phyloP scores from a whole-genome alignment of 2,329 filamentous ascomycete species.

The Neurospora crassa region DNA sequence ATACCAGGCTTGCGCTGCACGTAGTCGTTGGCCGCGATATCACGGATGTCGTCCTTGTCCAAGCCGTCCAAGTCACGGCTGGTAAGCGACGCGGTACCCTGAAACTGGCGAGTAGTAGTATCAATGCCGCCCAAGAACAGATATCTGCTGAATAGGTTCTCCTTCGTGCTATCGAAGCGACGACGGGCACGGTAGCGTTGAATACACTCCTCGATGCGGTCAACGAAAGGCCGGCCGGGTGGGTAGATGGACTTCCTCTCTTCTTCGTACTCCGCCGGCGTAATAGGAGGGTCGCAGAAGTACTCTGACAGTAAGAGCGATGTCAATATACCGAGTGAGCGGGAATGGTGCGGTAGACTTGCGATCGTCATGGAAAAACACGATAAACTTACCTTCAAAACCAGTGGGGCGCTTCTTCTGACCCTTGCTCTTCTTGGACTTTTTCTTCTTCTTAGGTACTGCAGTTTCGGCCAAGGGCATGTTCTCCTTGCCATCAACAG shows the following conservation, averaged over 20 bases:
- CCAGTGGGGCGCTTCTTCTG: slow-evolving; percentile 45
- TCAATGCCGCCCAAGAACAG: slow-evolving; percentile 77
- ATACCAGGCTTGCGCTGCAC: slow-evolving; percentile 37
- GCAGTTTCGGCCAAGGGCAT: slow-evolving; percentile 19
- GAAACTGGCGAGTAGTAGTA: slow-evolving; percentile 45
- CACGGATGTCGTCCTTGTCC: slow-evolving; percentile 54
- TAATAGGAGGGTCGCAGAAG: slow-evolving; percentile 71
- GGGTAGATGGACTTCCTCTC: slow-evolving; percentile 60
- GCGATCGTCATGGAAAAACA: not conserved
- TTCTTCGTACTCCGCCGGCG: slow-evolving; percentile 54
- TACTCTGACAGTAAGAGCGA: slow-evolving; percentile 40
- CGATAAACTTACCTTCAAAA: slow-evolving; percentile 49
- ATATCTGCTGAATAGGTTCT: slow-evolving; percentile 66
- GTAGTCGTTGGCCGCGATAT: slow-evolving; percentile 53
- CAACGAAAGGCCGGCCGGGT: slow-evolving; percentile 41
- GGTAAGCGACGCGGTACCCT: slow-evolving; percentile 39
- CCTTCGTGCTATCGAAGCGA: slow-evolving; percentile 56
- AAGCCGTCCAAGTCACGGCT: slow-evolving; percentile 40
- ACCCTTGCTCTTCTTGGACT: slow-evolving; percentile 24
- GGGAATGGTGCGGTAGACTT: slow-evolving; percentile 5
- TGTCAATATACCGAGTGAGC: not conserved
- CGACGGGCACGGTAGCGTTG: slow-evolving; percentile 71
- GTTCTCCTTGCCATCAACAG: slow-evolving; percentile 3
- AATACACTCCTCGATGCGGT: slow-evolving; percentile 77
- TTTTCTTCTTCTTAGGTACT: slow-evolving; percentile 31